phyloP scores from a whole-genome alignment of 2,329 filamentous ascomycete genomes.

The Alternaria novae-zelandiae region DNA sequence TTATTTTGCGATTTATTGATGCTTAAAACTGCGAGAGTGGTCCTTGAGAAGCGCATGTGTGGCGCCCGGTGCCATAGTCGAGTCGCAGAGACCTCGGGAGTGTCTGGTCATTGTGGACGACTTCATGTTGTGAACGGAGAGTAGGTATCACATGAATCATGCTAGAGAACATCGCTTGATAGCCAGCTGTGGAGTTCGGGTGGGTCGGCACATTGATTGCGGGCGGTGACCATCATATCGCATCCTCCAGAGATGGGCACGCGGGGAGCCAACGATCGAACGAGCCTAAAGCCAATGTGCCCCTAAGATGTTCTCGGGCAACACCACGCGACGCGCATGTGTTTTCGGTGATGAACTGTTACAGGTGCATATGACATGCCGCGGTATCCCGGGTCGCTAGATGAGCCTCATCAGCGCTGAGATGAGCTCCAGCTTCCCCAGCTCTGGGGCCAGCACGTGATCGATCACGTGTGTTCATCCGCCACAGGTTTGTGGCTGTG shows the following conservation, averaged over 20 bases:
- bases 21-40: not conserved
- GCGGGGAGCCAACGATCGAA: not conserved
- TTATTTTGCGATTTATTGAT: conserved; percentile 18
- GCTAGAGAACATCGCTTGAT: conserved; percentile 3
- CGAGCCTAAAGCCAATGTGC: conserved; percentile 4
- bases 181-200: conserved; percentile 9
- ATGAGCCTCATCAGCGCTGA: not conserved
- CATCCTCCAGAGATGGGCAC: conserved; percentile 2
- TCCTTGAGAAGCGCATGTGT: not conserved
- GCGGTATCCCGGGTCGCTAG: not conserved
- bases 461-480: not conserved
- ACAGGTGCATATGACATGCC: not conserved
- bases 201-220: conserved; percentile 14
- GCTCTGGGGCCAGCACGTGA: not conserved
- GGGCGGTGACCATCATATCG: conserved; percentile 5
- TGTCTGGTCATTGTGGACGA: not conserved
- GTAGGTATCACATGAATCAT: conserved; percentile 5
- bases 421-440: not conserved
- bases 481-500: conserved; percentile 10
- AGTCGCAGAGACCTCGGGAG: not conserved
- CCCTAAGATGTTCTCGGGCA: not conserved
- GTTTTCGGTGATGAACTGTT: not conserved
- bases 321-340: not conserved
- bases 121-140: not conserved
- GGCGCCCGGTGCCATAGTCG: not conserved